Evolutionary conservation across 2,329 filamentous ascomycete species (phyloP), one percentile per base, ranked within the genome.

Genomic region (Incumbomyces delicatus): DNA sequence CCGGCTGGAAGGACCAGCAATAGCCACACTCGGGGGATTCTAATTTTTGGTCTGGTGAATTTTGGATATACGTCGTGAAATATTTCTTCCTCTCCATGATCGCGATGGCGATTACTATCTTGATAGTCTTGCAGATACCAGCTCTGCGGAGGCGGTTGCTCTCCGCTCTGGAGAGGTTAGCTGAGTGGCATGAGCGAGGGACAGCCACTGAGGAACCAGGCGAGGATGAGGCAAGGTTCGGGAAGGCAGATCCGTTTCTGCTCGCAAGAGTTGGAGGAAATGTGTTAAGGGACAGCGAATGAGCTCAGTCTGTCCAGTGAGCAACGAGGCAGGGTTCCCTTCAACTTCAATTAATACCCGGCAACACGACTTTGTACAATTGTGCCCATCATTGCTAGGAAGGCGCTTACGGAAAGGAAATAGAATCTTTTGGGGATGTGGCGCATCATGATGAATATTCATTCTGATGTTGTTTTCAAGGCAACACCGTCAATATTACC

Each of bases 1-100:
- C 81, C 57, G 92, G 90, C 53, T 95, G 85, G 68, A 82, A 94
- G 63, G 33, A 37, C 10, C 14, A 45, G 20, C 17, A 37, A 45
- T 45, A 45, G 18, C 42, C 22, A 45, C 42, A 17, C 42, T 45
- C 42, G 42, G 42, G 42, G 33, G 33, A 6, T 27, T 27, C 22
- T 27, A 27, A 5, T 27, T 27, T 30, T 11, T 14, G 8, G 4
- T 18, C 22, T 11, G 18, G 14, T 35, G 14, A 27, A 6, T 45
- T 45, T 18, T 38, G 17, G 42, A n/a, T 10, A 20, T 38, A 38
- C 10, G 42, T 45, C 18, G 34, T 29, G 14, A 45, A 45, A 38
- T 37, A 38, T 16, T 45, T 36, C 22, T 32, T 48, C 38, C 46
- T 55, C 8, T 49, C 53, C 14, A 49, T 57, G 34, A 36, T 33